phyloP scores from a whole-genome alignment of 1,139 yeast genomes.

The Hemisphaericaspora lyxosophila region DNA sequence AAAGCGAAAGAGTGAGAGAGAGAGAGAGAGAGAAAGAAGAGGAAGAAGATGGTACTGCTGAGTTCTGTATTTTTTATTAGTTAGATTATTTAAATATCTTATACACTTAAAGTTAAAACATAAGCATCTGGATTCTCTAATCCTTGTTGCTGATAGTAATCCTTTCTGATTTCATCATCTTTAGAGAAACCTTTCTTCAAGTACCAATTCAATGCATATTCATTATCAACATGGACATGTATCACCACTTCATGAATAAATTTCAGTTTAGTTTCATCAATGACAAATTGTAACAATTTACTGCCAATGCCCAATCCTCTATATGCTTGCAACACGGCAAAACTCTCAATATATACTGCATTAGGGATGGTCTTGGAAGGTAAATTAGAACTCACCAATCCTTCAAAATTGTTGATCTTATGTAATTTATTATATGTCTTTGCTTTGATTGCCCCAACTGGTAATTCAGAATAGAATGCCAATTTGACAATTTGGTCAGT shows the following conservation, averaged over 20 bases:
- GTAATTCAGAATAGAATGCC: constrained; percentile 62
- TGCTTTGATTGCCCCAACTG: constrained; percentile 71
- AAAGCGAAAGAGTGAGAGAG: too few species aligned
- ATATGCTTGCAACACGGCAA: constrained; percentile 66
- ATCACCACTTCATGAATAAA: constrained; percentile 58
- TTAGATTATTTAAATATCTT: constrained; percentile 6
- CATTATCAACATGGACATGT: constrained; percentile 56
- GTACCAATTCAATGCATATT: constrained; percentile 55
- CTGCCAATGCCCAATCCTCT: constrained; percentile 62
- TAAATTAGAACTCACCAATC: constrained; percentile 20
- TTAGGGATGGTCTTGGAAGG: constrained; percentile 42
- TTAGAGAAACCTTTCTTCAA: constrained; percentile 50
- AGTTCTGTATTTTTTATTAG: background rate
- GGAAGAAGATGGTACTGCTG: too few species aligned
- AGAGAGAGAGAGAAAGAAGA: too few species aligned
- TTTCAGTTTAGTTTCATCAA: constrained; percentile 51
- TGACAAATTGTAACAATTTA: constrained; percentile 52
- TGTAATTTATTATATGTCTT: constrained; percentile 37
- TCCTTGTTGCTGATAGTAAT: constrained; percentile 53
- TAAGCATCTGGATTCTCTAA: constrained; percentile 48
- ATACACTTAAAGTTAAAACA: constrained; percentile 31
- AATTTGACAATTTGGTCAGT: constrained; percentile 35
- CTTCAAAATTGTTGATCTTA: constrained; percentile 24
- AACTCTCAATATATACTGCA: constrained; percentile 61
- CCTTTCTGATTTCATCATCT: constrained; percentile 39